Evolutionary conservation across 2,329 filamentous ascomycete species (phyloP).

Genomic region (Neopestalotiopsis sp.): DNA sequence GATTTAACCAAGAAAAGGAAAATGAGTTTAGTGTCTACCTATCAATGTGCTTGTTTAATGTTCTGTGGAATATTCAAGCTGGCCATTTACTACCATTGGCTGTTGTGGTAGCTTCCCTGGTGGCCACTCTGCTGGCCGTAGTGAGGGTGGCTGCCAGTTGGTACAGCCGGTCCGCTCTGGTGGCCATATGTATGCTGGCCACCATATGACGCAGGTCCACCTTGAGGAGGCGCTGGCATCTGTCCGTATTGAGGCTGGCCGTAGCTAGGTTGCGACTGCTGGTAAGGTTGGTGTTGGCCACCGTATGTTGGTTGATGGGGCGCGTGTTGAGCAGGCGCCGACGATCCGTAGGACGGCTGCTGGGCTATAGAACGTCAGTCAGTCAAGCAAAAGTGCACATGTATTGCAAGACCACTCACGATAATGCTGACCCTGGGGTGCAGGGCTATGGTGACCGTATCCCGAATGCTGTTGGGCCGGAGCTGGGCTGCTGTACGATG

Average conservation of each 20-base stretch:
- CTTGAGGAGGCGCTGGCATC: conserved; percentile 31
- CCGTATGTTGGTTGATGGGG: conserved; percentile 33
- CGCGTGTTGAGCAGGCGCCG: conserved; percentile 23
- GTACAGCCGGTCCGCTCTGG: conserved; percentile 29
- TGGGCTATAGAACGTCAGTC: conserved; percentile 29
- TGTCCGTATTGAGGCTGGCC: conserved; percentile 29
- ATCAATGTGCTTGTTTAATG: conserved; percentile 11
- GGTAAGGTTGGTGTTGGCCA: conserved; percentile 36
- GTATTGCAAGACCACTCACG: conserved; percentile 27
- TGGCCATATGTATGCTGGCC: conserved; percentile 35
- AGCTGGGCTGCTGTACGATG: conserved; percentile 29
- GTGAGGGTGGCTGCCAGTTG: conserved; percentile 32
- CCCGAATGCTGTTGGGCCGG: conserved; percentile 23
- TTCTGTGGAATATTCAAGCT: neutral
- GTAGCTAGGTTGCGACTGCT: conserved; percentile 35
- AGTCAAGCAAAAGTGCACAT: neutral
- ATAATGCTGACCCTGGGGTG: conserved; percentile 35
- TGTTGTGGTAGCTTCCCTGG: conserved; percentile 40
- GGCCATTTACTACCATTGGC: conserved; percentile 30
- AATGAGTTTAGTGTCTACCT: conserved; percentile 12
- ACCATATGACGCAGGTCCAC: conserved; percentile 31
- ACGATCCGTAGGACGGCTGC: conserved; percentile 37
- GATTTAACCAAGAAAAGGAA: conserved; percentile 8
- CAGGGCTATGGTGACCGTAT: conserved; percentile 36
- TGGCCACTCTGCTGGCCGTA: conserved; percentile 35